Evolutionary conservation across 2,329 filamentous ascomycete genomes (phyloP).

Genomic region (Salinomyces thailandicus): DNA sequence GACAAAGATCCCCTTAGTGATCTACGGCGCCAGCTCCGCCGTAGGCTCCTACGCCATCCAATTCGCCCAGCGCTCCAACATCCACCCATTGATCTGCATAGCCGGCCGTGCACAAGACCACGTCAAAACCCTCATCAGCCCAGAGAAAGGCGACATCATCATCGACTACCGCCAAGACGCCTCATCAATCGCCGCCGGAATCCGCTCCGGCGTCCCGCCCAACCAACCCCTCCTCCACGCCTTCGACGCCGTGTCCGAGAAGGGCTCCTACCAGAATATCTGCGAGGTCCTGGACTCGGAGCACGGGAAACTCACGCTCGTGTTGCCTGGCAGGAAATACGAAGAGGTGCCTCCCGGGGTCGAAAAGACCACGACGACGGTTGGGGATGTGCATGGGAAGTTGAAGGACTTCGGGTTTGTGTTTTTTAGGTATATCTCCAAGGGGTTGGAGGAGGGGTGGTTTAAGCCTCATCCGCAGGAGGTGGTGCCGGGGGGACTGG

Average conservation of each 20-base stretch:
- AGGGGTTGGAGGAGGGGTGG: constrained; percentile 27
- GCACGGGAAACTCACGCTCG: constrained; percentile 26
- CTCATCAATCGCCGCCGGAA: constrained; percentile 21
- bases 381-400: constrained; percentile 22
- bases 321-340: constrained; percentile 31
- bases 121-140: constrained; percentile 44
- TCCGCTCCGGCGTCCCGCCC: constrained; percentile 15
- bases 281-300: constrained; percentile 26
- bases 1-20: constrained; percentile 25
- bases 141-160: constrained; percentile 44
- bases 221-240: constrained; percentile 21
- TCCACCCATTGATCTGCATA: constrained; percentile 52
- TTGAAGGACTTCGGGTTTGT: constrained; percentile 28
- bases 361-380: constrained; percentile 28
- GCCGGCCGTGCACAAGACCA: constrained; percentile 44
- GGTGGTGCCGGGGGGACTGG: constrained; percentile 45
- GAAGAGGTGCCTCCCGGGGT: constrained; percentile 32
- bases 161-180: constrained; percentile 46
- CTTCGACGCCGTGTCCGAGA: constrained; percentile 25
- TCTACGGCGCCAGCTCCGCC: constrained; percentile 44
- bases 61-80: constrained; percentile 41
- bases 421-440: constrained; percentile 23
- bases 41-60: constrained; percentile 52
- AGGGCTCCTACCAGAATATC: constrained; percentile 28
- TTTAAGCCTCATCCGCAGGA: constrained; percentile 32